These are phyloP conservation scores for Capronia americana DNA, from an alignment of 2,329 filamentous ascomycete species.

Conservation along the genomic window DNA sequence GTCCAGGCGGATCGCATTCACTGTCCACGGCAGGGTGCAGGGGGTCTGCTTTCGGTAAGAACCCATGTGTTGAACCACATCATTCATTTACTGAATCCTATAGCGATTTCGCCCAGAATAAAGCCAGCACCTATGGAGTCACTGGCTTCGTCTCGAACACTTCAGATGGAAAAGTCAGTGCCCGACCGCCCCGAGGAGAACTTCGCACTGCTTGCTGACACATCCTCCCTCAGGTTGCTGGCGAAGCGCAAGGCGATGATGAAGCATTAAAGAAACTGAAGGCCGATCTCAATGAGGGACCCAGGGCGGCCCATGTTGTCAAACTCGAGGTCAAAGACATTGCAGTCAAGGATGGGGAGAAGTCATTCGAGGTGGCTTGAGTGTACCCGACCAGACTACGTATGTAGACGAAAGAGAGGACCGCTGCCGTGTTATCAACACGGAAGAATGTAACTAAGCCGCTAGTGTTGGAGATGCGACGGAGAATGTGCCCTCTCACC, in stretches of 20 bases:
- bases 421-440: background rate
- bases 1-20: conserved; percentile 38
- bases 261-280: conserved; percentile 72
- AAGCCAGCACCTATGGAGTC: conserved; percentile 51
- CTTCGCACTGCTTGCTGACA: conserved; percentile 19
- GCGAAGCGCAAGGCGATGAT: conserved; percentile 81
- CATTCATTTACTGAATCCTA: conserved; percentile 7
- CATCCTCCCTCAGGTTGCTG: conserved; percentile 70
- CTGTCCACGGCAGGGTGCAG: conserved; percentile 39
- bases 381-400: background rate
- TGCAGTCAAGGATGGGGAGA: conserved; percentile 69
- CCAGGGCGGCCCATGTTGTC: conserved; percentile 72
- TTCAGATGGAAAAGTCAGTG: conserved; percentile 51
- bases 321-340: conserved; percentile 74
- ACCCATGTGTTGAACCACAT: background rate
- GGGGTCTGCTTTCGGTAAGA: conserved; percentile 40
- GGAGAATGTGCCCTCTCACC: background rate
- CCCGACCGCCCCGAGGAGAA: background rate
- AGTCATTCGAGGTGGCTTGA: conserved; percentile 26
- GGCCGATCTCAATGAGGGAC: conserved; percentile 76
- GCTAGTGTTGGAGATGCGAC: background rate
- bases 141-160: conserved; percentile 59
- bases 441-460: background rate
- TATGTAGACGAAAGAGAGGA: background rate
- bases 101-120: conserved; percentile 53